Evolutionary conservation across 2,329 filamentous ascomycete species (phyloP), one percentile per base, ranked within the genome.

Genomic region (Pseudogymnoascus sp.): DNA sequence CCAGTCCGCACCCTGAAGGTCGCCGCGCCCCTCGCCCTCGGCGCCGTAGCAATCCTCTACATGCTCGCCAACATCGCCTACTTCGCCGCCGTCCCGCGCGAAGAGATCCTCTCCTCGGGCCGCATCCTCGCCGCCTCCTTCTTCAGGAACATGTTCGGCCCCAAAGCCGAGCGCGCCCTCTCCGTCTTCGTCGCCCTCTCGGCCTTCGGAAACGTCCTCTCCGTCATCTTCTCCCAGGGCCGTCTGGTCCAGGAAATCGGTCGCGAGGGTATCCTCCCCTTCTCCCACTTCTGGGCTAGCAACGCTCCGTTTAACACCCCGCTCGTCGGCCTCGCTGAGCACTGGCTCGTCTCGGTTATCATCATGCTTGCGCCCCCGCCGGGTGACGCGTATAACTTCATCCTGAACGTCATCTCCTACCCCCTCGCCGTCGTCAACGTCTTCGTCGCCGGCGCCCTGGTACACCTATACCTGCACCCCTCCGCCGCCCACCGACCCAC

Each of bases 61-160:
- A 84, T 87, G 75, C 77, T 88, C 16, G 80, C 81, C 70, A 88
- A 88, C 73, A 79, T 88, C 47, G 81, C 86, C 59, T 88, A 87
- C 73, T 87, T 87, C 66, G 83, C 84, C 6, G 80, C 78, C 9
- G 80, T 83, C 0, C 74, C 80, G 63, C 80, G 78, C 68, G 74
- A 75, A 2, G 80, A 83, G 65, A 83, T 84, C 50, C 72, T 83
- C 11, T 73, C 72, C 16, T 76, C 80, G 0, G 75, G 79, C 62
- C 76, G 78, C 9, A 79, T 83, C 2, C 76, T 84, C 2, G 81
- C 81, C 5, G 81, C 80, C 1, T 77, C 76, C 0, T 76, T 83
- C 59, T 84, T 84, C 76, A 75, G 78, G 58, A 83, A 84, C 68
- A 79, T 84, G 64, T 80, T 82, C 67, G 81, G 81, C 16, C 68